phyloP scores from a whole-genome alignment of 345 rosid genomes.

The Citrus glauca region DNA sequence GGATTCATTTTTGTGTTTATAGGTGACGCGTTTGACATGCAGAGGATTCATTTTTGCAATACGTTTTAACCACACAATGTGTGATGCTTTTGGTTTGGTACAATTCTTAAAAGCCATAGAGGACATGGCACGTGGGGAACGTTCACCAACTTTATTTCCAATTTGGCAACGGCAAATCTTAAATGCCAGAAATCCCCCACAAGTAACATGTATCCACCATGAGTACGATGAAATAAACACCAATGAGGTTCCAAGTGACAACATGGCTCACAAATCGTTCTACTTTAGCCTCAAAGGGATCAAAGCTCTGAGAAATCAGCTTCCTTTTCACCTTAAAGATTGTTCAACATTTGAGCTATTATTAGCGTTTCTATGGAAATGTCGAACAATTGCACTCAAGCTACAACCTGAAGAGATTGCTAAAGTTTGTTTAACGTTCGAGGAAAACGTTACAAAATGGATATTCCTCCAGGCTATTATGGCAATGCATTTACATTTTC shows the following conservation, averaged over 20 bases:
- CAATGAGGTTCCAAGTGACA: background rate
- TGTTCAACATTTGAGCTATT: slow-evolving; percentile 17
- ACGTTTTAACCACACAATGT: slow-evolving; percentile 6
- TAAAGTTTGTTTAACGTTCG: slow-evolving; percentile 9
- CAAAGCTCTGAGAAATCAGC: background rate
- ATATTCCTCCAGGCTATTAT: slow-evolving; percentile 21
- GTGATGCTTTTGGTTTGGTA: background rate
- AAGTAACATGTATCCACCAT: background rate
- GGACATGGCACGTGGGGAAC: background rate
- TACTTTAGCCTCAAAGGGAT: background rate
- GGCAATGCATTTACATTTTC: slow-evolving; percentile 19
- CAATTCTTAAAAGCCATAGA: slow-evolving; percentile 6
- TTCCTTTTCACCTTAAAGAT: background rate
- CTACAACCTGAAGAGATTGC: slow-evolving; percentile 9
- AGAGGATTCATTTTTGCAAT: slow-evolving; percentile 14
- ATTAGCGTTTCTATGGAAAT: slow-evolving; percentile 16
- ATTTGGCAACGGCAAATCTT: background rate
- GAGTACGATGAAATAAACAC: background rate
- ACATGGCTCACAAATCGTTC: background rate
- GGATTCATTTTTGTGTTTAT: slow-evolving; percentile 1
- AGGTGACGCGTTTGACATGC: slow-evolving; percentile 17
- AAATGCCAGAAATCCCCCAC: slow-evolving; percentile 5
- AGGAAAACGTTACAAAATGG: background rate
- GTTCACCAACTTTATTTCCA: background rate
- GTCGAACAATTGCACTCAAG: slow-evolving; percentile 17